These are phyloP conservation scores for Elongisporangium undulatum DNA, from an alignment of 352 stramenopile species.

Conservation along the genomic window DNA sequence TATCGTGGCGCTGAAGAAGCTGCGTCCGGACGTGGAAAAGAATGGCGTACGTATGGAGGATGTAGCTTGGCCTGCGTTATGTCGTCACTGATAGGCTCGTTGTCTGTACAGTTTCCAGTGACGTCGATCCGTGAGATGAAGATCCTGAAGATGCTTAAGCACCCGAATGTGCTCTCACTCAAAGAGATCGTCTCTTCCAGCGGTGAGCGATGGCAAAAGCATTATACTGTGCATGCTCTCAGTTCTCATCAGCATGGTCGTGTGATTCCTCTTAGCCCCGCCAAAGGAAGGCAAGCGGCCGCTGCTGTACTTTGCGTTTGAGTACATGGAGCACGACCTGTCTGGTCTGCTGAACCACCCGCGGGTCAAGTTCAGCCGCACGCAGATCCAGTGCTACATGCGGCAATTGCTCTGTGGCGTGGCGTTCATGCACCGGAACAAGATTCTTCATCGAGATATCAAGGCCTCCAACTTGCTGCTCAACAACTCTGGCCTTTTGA, in stretches of 20 bases:
- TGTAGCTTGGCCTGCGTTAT: not conserved
- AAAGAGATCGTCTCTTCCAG: conserved; percentile 93
- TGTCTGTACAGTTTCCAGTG: conserved; percentile 79
- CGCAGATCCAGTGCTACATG: conserved; percentile 89
- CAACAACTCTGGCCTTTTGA: conserved; percentile 83
- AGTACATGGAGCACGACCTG: conserved; percentile 87
- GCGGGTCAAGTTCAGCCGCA: conserved; percentile 77
- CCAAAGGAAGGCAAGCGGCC: conserved; percentile 81
- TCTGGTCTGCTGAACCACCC: conserved; percentile 80
- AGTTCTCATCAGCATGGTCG: conserved; percentile 10
- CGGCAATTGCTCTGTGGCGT: conserved; percentile 73
- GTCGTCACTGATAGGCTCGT: not conserved
- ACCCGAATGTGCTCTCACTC: conserved; percentile 94
- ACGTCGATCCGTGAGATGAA: conserved; percentile 98
- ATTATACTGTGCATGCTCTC: not conserved
- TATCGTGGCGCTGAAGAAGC: conserved; percentile 84
- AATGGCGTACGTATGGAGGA: conserved; percentile 52
- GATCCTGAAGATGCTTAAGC: conserved; percentile 94
- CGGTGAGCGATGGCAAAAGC: conserved; percentile 20
- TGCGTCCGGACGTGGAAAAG: conserved; percentile 81
- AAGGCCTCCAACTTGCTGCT: conserved; percentile 84
- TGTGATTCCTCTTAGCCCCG: conserved; percentile 26
- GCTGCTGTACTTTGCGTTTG: conserved; percentile 84
- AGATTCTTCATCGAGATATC: conserved; percentile 86
- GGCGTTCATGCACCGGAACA: conserved; percentile 87